Base-by-base conservation (phyloP, 768 basidiomycete species). In the Rhodotorula babjevae region DNA sequence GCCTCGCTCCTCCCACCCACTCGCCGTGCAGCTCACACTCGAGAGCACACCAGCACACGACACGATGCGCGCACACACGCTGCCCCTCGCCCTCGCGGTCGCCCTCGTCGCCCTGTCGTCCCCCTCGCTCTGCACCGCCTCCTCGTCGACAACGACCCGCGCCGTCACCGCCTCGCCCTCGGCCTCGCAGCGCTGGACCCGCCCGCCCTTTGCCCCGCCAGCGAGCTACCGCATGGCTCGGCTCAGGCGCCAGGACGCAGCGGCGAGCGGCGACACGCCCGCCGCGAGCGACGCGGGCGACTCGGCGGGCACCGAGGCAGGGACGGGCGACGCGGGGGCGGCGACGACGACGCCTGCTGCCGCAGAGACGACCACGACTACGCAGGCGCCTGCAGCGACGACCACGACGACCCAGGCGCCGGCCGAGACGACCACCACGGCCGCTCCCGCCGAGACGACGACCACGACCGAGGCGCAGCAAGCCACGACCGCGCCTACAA, bases 81-180 rank as follows among this genome's bases (percentile, higher is more conserved):
- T 67, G 29, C 67, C 61, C 29, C 18, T 62, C 61, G 55, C 61
- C 7, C 68, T 69, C 47, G n/a, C 57, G 10, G 49, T 64, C 63
- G 44, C 61, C 60, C 31, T 68, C 63, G 18, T 69, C 56, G 36
- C 7, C 31, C 23, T 10, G 56, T n/a, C 29, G 21, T 9, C 53
- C n/a, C 44, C 56, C n/a, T 25, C 49, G 21, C 40, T 50, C 58
- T 42, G 46, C 16, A 21, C 68, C 29, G 56, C 68, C 16, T 36
- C 42, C 52, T 29, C 44, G 50, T 5, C 57, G 25, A 47, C 16
- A 50, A 27, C 63, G 52, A 23, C 19, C 60, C 52, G 10, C 57
- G 57, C 14, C 33, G 10, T 12, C 58, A 21, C 27, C 58, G 23
- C 23, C 5, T 7, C 57, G 18, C 18, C 46, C 47, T 25, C 53